These are phyloP conservation scores for Suhomyces emberorum DNA, from an alignment of 805 yeast genomes.

Conservation along the genomic window DNA sequence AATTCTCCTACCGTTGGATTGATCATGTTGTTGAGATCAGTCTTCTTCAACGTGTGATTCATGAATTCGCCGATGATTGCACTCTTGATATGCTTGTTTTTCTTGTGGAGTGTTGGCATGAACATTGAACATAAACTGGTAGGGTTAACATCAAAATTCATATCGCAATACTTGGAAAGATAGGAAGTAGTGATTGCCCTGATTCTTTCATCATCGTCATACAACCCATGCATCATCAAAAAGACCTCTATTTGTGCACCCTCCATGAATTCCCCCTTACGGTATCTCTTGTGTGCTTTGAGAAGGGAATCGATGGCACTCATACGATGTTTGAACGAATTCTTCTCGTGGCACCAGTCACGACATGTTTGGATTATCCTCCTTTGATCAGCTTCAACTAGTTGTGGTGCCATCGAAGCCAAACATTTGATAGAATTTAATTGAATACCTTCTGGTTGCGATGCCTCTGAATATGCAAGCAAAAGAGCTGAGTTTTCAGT, in stretches of 20 bases:
- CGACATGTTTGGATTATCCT: background rate
- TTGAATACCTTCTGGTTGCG: slow-evolving; percentile 8
- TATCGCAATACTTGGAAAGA: slow-evolving; percentile 20
- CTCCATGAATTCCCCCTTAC: slow-evolving; percentile 10
- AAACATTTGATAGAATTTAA: slow-evolving; percentile 45
- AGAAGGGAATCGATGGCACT: slow-evolving; percentile 44
- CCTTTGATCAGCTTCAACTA: background rate
- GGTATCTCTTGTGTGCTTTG: slow-evolving; percentile 13
- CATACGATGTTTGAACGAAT: slow-evolving; percentile 44
- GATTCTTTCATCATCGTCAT: slow-evolving; percentile 68
- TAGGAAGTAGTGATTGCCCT: slow-evolving; percentile 46
- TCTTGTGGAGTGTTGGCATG: background rate
- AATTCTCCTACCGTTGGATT: slow-evolving; percentile 9
- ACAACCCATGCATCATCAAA: slow-evolving; percentile 36
- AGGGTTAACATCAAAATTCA: slow-evolving; percentile 4
- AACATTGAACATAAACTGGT: slow-evolving; percentile 1
- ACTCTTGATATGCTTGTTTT: background rate
- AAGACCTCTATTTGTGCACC: slow-evolving; percentile 5
- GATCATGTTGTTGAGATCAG: background rate
- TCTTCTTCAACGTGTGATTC: background rate
- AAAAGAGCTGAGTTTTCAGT: background rate
- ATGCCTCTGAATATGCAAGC: background rate
- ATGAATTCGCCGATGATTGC: background rate
- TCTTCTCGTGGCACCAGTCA: slow-evolving; percentile 4
- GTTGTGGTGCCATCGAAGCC: slow-evolving; percentile 37